Evolutionary conservation across 805 yeast species (phyloP).

Genomic region (Jamesozyma lodderae): DNA sequence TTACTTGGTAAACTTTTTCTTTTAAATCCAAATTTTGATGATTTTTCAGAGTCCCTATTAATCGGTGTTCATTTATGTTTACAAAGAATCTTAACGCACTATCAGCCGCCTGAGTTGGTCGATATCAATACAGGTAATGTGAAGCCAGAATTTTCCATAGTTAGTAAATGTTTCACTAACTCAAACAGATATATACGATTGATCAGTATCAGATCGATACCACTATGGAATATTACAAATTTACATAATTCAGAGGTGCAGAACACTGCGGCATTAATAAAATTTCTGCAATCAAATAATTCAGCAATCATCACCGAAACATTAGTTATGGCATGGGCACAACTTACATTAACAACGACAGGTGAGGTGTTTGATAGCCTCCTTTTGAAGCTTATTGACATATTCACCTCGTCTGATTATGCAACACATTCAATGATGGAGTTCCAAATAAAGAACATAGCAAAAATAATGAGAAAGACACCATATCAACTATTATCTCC

Average conservation of each 20-base stretch:
- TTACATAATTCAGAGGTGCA: slow-evolving; percentile 34
- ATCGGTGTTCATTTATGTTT: slow-evolving; percentile 40
- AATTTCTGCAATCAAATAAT: slow-evolving; percentile 32
- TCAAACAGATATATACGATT: slow-evolving; percentile 48
- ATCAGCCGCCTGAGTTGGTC: slow-evolving; percentile 37
- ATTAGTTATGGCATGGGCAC: slow-evolving; percentile 53
- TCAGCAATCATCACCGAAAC: slow-evolving; percentile 46
- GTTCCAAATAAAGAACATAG: slow-evolving; percentile 50
- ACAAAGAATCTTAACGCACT: slow-evolving; percentile 44
- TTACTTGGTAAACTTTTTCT: slow-evolving; percentile 24
- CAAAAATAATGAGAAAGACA: slow-evolving; percentile 47
- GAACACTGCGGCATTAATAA: slow-evolving; percentile 39
- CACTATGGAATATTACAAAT: slow-evolving; percentile 37
- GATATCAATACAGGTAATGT: not conserved
- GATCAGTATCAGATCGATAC: slow-evolving; percentile 43
- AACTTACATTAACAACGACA: slow-evolving; percentile 48
- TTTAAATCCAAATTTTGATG: slow-evolving; percentile 15
- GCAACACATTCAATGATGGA: slow-evolving; percentile 58
- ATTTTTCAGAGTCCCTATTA: slow-evolving; percentile 24
- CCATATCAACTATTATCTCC: slow-evolving; percentile 79
- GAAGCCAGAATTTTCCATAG: slow-evolving; percentile 30
- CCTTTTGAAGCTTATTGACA: slow-evolving; percentile 54
- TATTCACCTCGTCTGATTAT: slow-evolving; percentile 54
- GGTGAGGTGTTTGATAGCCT: slow-evolving; percentile 65
- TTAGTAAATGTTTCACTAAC: slow-evolving; percentile 34